Conservation (phyloP, 2,329 filamentous ascomycete species). For the Cytospora mali region DNA sequence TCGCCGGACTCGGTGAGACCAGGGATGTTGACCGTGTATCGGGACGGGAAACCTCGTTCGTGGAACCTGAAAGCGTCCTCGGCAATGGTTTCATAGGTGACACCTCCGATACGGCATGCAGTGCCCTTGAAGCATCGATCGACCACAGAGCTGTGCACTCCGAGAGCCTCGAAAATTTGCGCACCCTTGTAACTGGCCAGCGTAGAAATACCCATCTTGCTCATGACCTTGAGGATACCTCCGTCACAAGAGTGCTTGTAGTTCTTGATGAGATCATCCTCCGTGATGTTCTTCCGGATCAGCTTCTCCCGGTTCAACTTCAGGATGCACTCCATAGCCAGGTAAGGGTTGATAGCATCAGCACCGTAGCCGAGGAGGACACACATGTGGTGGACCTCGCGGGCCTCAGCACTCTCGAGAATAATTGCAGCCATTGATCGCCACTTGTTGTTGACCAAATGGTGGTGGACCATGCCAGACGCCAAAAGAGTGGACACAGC, state of each 20-base stretch:
- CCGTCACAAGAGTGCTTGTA: constrained; percentile 97
- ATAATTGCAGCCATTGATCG: constrained; percentile 84
- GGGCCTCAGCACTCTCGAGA: constrained; percentile 90
- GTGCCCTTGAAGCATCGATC: constrained; percentile 95
- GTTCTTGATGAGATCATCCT: constrained; percentile 85
- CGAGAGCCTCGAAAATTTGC: constrained; percentile 95
- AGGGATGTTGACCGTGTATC: constrained; percentile 73
- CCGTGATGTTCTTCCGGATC: constrained; percentile 84
- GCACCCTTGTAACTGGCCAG: constrained; percentile 96
- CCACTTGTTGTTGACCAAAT: constrained; percentile 95
- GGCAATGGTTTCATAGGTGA: constrained; percentile 91
- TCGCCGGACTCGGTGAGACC: constrained; percentile 91
- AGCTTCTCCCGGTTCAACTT: constrained; percentile 94
- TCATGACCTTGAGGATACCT: constrained; percentile 98
- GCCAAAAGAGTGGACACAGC: constrained; percentile 84
- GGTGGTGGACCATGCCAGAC: constrained; percentile 92
- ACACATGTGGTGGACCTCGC: constrained; percentile 98
- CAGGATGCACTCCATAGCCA: constrained; percentile 93
- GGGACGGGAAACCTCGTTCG: constrained; percentile 86
- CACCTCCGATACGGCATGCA: constrained; percentile 89
- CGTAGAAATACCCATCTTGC: constrained; percentile 98
- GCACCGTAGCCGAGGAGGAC: constrained; percentile 95
- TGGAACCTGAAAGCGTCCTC: constrained; percentile 95
- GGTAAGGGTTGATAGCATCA: constrained; percentile 92
- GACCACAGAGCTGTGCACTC: constrained; percentile 88